A percentile compares a stretch with the other conserved stretches of the same genome.
These are phyloP conservation scores for Cochlearia excelsa DNA, from an alignment of 345 rosid species.

Conservation along the genomic window DNA sequence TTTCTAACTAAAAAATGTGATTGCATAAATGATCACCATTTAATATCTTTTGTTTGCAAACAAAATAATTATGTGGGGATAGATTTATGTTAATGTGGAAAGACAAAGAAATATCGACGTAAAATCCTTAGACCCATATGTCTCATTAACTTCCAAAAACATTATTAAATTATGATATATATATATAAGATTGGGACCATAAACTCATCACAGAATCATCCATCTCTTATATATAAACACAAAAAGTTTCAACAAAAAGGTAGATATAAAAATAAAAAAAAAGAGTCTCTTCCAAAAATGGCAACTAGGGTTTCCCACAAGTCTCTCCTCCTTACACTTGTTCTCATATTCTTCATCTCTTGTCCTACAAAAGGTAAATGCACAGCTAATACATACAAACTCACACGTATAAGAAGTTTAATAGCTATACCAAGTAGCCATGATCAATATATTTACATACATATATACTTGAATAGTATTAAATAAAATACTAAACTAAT, in stretches of 20 bases:
- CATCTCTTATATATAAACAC: slow-evolving; percentile 36
- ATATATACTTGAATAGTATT: neutral
- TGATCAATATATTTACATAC: neutral
- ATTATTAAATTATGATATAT: slow-evolving; percentile 29
- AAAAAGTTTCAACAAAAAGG: slow-evolving; percentile 26
- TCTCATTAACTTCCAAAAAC: slow-evolving; percentile 37
- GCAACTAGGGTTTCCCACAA: slow-evolving; percentile 36
- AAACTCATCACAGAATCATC: slow-evolving; percentile 30
- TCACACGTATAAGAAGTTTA: neutral
- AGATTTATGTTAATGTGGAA: slow-evolving; percentile 25
- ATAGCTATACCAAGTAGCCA: slow-evolving; percentile 7
- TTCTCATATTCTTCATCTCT: slow-evolving; percentile 30
- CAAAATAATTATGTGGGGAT: slow-evolving; percentile 26
- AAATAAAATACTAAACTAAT: too few species aligned
- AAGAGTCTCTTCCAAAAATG: slow-evolving; percentile 29
- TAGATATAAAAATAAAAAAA: slow-evolving; percentile 6
- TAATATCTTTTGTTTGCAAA: too few species aligned
- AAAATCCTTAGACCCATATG: slow-evolving; percentile 37
- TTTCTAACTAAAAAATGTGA: too few species aligned
- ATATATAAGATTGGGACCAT: slow-evolving; percentile 22
- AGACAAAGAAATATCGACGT: slow-evolving; percentile 33
- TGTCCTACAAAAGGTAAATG: slow-evolving; percentile 31
- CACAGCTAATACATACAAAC: slow-evolving; percentile 3
- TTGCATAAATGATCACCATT: too few species aligned
- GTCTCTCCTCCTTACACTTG: slow-evolving; percentile 27